Percentiles rank a stretch among this genome's conserved stretches.
These are phyloP conservation scores for Leccinum rimulosum DNA, from an alignment of 768 basidiomycete species.

Conservation along the genomic window DNA sequence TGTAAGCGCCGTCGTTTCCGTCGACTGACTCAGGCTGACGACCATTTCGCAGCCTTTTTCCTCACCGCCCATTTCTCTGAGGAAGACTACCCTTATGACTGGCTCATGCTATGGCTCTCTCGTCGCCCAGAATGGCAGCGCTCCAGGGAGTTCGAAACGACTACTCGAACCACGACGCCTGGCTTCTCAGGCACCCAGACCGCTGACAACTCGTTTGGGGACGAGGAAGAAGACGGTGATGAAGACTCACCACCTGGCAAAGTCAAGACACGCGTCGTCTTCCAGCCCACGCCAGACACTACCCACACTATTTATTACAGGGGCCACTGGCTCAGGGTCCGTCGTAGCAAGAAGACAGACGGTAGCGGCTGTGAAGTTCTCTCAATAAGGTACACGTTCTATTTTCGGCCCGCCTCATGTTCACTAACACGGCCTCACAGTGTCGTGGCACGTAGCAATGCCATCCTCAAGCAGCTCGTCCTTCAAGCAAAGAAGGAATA, in stretches of 20 bases:
- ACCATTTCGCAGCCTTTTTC: conserved; percentile 60
- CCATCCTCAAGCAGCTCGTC: conserved; percentile 84
- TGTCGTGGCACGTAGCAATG: conserved; percentile 81
- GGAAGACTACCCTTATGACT: conserved; percentile 88
- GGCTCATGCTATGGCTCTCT: conserved; percentile 89
- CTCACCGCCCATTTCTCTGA: conserved; percentile 88
- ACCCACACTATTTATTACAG: conserved; percentile 88
- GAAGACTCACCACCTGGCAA: conserved; percentile 53
- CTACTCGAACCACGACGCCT: conserved; percentile 68
- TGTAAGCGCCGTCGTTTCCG: conserved; percentile 47
- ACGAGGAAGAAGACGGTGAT: conserved; percentile 44
- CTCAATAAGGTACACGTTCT: conserved; percentile 59
- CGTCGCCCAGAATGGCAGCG: conserved; percentile 87
- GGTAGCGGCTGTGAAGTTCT: conserved; percentile 69
- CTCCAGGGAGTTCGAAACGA: conserved; percentile 86
- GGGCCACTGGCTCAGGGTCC: conserved; percentile 80
- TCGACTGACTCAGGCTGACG: conserved; percentile 9
- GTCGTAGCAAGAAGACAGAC: conserved; percentile 66
- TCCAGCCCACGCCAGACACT: conserved; percentile 85
- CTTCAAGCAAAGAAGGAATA: conserved; percentile 88
- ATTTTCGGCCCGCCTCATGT: conserved; percentile 13
- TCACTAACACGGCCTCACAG: conserved; percentile 35
- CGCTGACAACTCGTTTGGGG: conserved; percentile 55
- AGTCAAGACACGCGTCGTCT: conserved; percentile 77
- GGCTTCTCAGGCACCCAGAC: conserved; percentile 47